phyloP scores from a whole-genome alignment of 2,329 filamentous ascomycete species.

The Colletotrichum neosansevieriae region DNA sequence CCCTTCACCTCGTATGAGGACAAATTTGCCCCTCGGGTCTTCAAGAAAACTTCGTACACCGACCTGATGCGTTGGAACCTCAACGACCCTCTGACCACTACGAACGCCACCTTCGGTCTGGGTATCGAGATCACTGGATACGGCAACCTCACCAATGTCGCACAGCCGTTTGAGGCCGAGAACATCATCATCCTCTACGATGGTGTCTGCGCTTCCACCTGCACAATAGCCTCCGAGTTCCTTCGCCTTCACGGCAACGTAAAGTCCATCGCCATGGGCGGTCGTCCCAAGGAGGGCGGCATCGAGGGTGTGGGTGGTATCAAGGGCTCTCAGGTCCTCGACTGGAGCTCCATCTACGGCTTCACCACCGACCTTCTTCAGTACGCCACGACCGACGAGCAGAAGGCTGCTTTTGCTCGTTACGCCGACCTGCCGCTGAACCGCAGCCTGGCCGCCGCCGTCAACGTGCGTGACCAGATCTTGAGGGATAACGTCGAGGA shows the following conservation, averaged over 20 bases:
- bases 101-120: conserved; percentile 55
- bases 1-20: conserved; percentile 63
- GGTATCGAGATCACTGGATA: conserved; percentile 64
- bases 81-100: conserved; percentile 54
- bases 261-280: conserved; percentile 66
- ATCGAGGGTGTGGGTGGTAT: conserved; percentile 68
- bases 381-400: conserved; percentile 45
- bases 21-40: conserved; percentile 56
- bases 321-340: conserved; percentile 60
- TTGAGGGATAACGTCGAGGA: conserved; percentile 51
- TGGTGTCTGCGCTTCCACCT: conserved; percentile 70
- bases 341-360: conserved; percentile 47
- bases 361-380: conserved; percentile 42
- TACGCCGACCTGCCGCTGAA: conserved; percentile 50
- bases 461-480: conserved; percentile 57
- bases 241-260: conserved; percentile 64
- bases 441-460: conserved; percentile 48
- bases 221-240: conserved; percentile 68
- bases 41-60: conserved; percentile 67
- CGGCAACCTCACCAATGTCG: conserved; percentile 58
- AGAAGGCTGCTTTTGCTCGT: conserved; percentile 47
- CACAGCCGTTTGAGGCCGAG: conserved; percentile 66
- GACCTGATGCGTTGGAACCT: conserved; percentile 64
- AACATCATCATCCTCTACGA: conserved; percentile 71
- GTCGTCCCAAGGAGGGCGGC: conserved; percentile 57